Evolutionary conservation across 345 rosid genomes (phyloP).

Genomic region (Populus ilicifolia): DNA sequence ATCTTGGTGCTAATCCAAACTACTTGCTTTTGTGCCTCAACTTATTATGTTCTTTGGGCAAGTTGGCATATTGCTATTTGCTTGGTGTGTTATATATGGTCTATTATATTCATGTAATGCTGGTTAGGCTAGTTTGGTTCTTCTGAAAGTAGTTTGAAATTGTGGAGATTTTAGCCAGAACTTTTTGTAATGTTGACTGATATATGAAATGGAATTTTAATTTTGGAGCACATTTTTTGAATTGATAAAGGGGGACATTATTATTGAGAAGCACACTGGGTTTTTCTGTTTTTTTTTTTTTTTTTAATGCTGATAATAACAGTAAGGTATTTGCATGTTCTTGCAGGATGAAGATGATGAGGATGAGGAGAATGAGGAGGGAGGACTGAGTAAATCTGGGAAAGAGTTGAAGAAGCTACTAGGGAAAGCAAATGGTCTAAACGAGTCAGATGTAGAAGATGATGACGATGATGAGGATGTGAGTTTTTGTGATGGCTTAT

Average conservation of each 20-base stretch:
- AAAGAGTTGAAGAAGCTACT: constrained; percentile 91
- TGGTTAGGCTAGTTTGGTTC: not conserved
- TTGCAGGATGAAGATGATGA: constrained; percentile 85
- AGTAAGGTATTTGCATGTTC: not conserved
- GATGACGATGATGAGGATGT: constrained; percentile 69
- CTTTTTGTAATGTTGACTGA: not conserved
- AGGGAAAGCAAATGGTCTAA: constrained; percentile 58
- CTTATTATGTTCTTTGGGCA: not conserved
- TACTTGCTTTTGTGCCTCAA: not conserved
- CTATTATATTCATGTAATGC: not conserved
- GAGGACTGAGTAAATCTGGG: constrained; percentile 89
- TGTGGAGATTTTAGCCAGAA: not conserved
- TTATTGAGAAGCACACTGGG: not conserved
- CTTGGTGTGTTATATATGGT: not conserved
- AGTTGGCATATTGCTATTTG: not conserved
- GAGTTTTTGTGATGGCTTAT: constrained; percentile 30
- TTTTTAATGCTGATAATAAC: not conserved
- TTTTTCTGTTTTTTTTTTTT: not conserved
- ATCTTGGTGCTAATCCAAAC: not conserved
- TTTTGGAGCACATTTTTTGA: not conserved
- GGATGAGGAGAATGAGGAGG: constrained; percentile 80
- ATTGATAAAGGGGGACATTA: not conserved
- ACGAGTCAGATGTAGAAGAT: constrained; percentile 80
- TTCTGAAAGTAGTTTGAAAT: not conserved
- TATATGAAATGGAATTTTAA: no score